Base-by-base conservation (phyloP, 768 basidiomycete genomes). In the Mycena capillaripes region DNA sequence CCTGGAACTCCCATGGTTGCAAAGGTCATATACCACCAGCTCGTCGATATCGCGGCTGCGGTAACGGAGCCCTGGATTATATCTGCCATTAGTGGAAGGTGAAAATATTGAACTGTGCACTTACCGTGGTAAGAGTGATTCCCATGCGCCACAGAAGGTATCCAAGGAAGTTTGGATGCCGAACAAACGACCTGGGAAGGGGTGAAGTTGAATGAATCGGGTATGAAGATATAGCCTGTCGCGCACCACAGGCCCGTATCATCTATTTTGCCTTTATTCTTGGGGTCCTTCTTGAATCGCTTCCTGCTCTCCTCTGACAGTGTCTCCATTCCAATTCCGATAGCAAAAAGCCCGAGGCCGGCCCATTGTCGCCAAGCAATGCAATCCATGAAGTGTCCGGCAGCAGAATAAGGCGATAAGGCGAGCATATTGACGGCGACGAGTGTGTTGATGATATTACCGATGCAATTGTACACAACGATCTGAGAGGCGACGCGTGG, bases 81-180 rank as follows among this genome's bases (percentile, higher is more conserved):
- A 17, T 27, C 0, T n/a, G n/a, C n/a, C n/a, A n/a, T 6, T 27
- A 23, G 21, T 14, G 30, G 25, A 42, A 42, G 9, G 4, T 42
- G 17, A 42, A 23, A 64, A 11, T 19, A 21, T 12, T 14, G 4
- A 8, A 42, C n/a, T n/a, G 12, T 14, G 11, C 38, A 60, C 56
- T 57, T 5, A 73, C n/a, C 72, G 72, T 66, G 19, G 76, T 69
- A 17, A 77, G 65, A 7, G 75, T 73, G 42, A 74, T 77, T 12
- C 78, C 78, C 3, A 66, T 61, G 44, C 76, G 67, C 78, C 78
- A 77, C 63, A 79, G 66, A 32, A 69, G 57, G 50, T 77, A 77
- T 19, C 78, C 78, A 10, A 72, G 69, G 50, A 75, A 79, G 23
- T 79, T 79, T 16, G 76, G 74, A 55, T 79, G 79, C 10, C 79